Conservation (phyloP, 352 stramenopile genomes). For the Phytophthora hybrid region DNA sequence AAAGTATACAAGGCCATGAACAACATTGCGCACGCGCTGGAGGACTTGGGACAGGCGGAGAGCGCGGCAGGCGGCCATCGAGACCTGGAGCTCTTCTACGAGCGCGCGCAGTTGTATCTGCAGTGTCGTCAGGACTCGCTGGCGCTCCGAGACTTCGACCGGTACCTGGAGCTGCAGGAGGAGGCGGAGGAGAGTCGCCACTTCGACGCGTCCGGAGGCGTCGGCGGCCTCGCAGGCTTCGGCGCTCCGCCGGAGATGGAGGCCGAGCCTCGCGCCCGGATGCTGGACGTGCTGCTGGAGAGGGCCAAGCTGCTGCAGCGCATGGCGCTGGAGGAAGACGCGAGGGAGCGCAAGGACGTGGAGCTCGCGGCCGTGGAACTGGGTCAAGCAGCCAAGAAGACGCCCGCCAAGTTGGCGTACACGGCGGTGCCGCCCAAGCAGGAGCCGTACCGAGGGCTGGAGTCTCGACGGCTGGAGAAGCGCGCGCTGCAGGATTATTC, state of each 20-base stretch:
- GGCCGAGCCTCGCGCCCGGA: slow-evolving; percentile 30
- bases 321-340: slow-evolving; percentile 64
- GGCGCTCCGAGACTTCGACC: slow-evolving; percentile 67
- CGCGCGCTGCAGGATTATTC: slow-evolving; percentile 74
- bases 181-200: slow-evolving; percentile 47
- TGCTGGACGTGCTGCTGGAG: slow-evolving; percentile 70
- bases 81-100: slow-evolving; percentile 67
- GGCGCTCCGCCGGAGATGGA: slow-evolving; percentile 32
- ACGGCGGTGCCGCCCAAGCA: slow-evolving; percentile 28
- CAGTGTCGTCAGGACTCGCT: slow-evolving; percentile 55
- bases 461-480: slow-evolving; percentile 53
- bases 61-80: slow-evolving; percentile 50
- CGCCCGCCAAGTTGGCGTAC: slow-evolving; percentile 14
- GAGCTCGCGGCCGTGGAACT: slow-evolving; percentile 58
- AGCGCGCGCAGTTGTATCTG: slow-evolving; percentile 61
- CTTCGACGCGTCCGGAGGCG: slow-evolving; percentile 46
- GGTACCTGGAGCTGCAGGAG: slow-evolving; percentile 75
- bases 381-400: slow-evolving; percentile 32
- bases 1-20: slow-evolving; percentile 67
- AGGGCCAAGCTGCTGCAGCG: slow-evolving; percentile 61
- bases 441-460: slow-evolving; percentile 40
- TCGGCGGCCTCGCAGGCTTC: slow-evolving; percentile 43
- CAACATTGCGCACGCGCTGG: slow-evolving; percentile 58
- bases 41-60: slow-evolving; percentile 64
- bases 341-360: slow-evolving; percentile 51